Evolutionary conservation across 208 protist species (phyloP), one percentile per base, ranked within the genome.

Genomic region (Trypanosoma avium): DNA sequence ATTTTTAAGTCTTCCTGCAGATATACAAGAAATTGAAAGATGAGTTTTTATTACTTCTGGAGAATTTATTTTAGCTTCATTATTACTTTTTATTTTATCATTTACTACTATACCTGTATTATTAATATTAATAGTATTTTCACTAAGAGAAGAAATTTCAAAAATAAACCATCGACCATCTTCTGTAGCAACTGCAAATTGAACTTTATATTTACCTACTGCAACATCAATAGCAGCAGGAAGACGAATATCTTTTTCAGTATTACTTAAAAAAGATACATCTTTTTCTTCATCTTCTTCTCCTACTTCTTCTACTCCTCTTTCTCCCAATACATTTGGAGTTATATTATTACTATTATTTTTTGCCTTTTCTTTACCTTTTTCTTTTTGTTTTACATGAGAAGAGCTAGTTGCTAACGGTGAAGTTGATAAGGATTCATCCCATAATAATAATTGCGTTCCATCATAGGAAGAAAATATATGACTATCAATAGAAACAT

Each of bases 91-190:
- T 61, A 56, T 46, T 55, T 17, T 42, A 27, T 27, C 33, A 4
- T 4, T 38, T 63, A 7, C 38, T 19, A 24, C 36, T 45, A 17
- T 33, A 24, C 5, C 17, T 26, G 10, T 43, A 32, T 54, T n/a
- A 32, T 32, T 54, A 12, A 5, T 46, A 35, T 40, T 15, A 27
- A 3, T 32, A 32, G 17, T 47, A n/a, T 43, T 50, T 13, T 29
- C 17, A 21, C 26, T 19, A n/a, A 26, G 15, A 30, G 60, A 40
- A 0, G 54, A 46, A 56, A 93, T 81, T 35, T 78, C 70, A 26
- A 93, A 69, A n/a, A 91, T 77, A n/a, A 81, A 70, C 49, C 82
- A 86, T 24, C 78, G 70, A 26, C 89, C 89, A 40, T 92, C 89
- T 61, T 95, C 89, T 38, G 75, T 75, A 54, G 67, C 67, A 19